A percentile compares a stretch with the other conserved stretches of the same genome.
Conservation (phyloP, 306 rosid species). For the Cucumis melo region DNA sequence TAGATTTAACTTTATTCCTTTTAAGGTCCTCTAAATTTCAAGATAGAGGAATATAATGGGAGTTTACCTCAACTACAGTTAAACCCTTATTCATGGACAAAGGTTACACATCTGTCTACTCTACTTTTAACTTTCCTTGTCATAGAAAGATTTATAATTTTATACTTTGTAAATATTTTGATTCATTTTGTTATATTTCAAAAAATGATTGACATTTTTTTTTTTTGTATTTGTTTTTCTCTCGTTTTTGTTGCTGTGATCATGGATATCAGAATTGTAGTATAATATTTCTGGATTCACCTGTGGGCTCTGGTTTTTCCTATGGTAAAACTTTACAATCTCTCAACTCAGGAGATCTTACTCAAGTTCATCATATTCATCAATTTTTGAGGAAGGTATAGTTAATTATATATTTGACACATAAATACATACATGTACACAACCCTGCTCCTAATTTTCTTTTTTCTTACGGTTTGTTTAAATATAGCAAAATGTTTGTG, state of each 20-base stretch:
- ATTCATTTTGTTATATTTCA: no score
- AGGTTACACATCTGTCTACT: constrained; percentile 18
- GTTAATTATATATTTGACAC: no score
- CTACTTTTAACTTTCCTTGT: no score
- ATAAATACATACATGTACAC: no score
- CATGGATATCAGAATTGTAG: constrained; percentile 20
- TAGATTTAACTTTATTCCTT: no score
- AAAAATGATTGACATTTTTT: no score
- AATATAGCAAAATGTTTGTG: no score
- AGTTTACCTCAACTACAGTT: constrained; percentile 31
- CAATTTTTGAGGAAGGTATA: constrained; percentile 39
- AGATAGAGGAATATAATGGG: constrained; percentile 28
- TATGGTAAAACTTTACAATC: constrained; percentile 22
- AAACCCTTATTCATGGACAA: constrained; percentile 61
- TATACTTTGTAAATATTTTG: neutral
- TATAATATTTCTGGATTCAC: constrained; percentile 56
- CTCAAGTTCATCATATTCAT: constrained; percentile 21
- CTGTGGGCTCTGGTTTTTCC: constrained; percentile 57
- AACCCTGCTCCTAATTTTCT: no score
- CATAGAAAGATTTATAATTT: neutral
- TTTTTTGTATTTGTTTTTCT: no score
- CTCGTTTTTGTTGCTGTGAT: no score
- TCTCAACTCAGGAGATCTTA: constrained; percentile 23
- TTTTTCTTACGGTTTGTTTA: no score
- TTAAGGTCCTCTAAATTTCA: constrained; percentile 45